phyloP scores from a whole-genome alignment of 257 asterid species.

The Oldenlandia corymbosa region DNA sequence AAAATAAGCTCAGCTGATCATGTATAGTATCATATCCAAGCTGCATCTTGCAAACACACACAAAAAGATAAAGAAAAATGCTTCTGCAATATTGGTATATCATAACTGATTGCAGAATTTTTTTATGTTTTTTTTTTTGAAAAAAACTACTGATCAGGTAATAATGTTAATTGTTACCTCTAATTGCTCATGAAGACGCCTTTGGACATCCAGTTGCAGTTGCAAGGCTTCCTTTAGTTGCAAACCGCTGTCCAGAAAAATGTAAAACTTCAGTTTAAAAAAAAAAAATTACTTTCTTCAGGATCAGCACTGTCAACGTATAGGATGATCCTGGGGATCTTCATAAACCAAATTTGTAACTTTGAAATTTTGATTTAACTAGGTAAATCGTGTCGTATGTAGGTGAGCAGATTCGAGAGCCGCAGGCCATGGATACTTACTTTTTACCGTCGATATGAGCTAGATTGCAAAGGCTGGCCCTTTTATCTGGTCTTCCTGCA shows the following conservation, averaged over 20 bases:
- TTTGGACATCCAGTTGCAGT: conserved; percentile 69
- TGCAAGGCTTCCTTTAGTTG: conserved; percentile 74
- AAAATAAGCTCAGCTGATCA: neutral
- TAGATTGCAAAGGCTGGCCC: conserved; percentile 21
- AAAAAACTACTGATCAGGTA: neutral
- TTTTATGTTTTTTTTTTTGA: too few relatives aligned
- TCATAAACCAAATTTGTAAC: too few relatives aligned
- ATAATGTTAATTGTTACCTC: conserved; percentile 39
- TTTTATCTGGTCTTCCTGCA: conserved; percentile 56
- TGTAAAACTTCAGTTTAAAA: neutral
- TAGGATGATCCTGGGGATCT: too few relatives aligned
- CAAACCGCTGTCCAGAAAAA: conserved; percentile 46
- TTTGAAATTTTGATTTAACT: too few relatives aligned
- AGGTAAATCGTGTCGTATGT: too few relatives aligned
- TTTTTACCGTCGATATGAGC: conserved; percentile 38
- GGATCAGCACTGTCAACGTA: too few relatives aligned
- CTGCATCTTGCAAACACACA: neutral
- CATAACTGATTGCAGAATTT: neutral
- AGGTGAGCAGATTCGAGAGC: neutral
- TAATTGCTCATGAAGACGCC: conserved; percentile 79
- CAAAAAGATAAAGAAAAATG: too few relatives aligned
- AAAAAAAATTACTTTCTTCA: too few relatives aligned
- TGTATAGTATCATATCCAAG: neutral
- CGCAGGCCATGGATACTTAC: conserved; percentile 27
- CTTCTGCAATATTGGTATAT: neutral